Conservation (phyloP, 352 stramenopile species). For the Elongisporangium undulatum region DNA sequence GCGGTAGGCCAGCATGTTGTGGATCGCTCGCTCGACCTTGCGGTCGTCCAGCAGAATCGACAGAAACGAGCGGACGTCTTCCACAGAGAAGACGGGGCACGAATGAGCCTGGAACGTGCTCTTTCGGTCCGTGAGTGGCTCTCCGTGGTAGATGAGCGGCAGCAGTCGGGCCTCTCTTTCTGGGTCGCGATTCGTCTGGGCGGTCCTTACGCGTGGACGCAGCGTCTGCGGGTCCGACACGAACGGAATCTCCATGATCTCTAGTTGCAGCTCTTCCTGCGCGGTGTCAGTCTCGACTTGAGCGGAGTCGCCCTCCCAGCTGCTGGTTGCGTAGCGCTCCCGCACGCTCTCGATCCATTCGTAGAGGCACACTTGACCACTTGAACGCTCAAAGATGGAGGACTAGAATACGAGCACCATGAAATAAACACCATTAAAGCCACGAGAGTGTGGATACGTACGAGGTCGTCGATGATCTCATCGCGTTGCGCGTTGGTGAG, state of each 20-base stretch:
- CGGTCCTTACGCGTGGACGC: constrained; percentile 56
- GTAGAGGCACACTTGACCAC: constrained; percentile 81
- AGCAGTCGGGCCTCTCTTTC: constrained; percentile 45
- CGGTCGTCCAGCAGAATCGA: constrained; percentile 72
- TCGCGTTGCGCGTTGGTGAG: constrained; percentile 65
- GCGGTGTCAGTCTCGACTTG: constrained; percentile 5
- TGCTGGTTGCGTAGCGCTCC: constrained; percentile 45
- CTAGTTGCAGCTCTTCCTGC: constrained; percentile 7
- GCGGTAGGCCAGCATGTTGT: constrained; percentile 89
- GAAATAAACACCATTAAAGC: background rate
- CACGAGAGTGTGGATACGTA: constrained; percentile 8
- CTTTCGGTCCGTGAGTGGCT: constrained; percentile 71
- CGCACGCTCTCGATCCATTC: constrained; percentile 84
- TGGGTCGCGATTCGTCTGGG: constrained; percentile 47
- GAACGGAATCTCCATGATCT: constrained; percentile 29
- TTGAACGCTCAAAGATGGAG: constrained; percentile 64
- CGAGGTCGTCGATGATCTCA: constrained; percentile 58
- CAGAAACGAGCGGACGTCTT: constrained; percentile 78
- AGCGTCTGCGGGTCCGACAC: constrained; percentile 51
- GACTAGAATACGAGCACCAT: constrained; percentile 11
- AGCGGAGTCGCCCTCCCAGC: constrained; percentile 27
- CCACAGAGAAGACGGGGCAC: constrained; percentile 52
- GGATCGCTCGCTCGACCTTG: constrained; percentile 79
- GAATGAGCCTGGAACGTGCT: constrained; percentile 80
- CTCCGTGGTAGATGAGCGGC: constrained; percentile 68